phyloP scores from a whole-genome alignment of 2,329 filamentous ascomycete species.

The Botryotinia calthae region DNA sequence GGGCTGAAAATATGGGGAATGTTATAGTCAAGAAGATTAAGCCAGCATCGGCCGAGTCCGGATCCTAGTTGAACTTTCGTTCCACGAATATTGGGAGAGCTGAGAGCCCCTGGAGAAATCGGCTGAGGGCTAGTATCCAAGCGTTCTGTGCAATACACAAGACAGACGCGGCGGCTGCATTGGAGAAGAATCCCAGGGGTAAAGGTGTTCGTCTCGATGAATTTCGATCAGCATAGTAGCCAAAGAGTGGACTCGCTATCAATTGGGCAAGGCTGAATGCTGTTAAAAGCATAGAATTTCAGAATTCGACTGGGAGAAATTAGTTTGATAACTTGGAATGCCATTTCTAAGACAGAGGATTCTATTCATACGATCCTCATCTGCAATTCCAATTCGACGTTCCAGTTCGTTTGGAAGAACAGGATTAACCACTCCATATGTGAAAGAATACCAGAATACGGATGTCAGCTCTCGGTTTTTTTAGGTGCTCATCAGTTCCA shows the following conservation, averaged over 20 bases:
- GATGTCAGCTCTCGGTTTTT: not conserved
- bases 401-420: slow-evolving; percentile 66
- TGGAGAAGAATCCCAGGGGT: slow-evolving; percentile 52
- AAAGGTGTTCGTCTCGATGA: slow-evolving; percentile 60
- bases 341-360: not conserved
- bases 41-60: slow-evolving; percentile 52
- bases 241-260: slow-evolving; percentile 43
- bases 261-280: slow-evolving; percentile 66
- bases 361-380: slow-evolving; percentile 36
- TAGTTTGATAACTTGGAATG: not conserved
- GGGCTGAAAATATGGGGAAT: slow-evolving; percentile 57
- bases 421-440: slow-evolving; percentile 58
- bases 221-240: slow-evolving; percentile 52
- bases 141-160: slow-evolving; percentile 50
- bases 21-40: slow-evolving; percentile 58
- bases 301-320: slow-evolving; percentile 55
- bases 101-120: slow-evolving; percentile 40
- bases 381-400: slow-evolving; percentile 50
- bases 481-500: not conserved
- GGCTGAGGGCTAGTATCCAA: slow-evolving; percentile 12
- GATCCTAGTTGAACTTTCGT: slow-evolving; percentile 51
- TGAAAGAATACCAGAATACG: slow-evolving; percentile 51
- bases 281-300: slow-evolving; percentile 68
- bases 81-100: slow-evolving; percentile 54
- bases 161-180: slow-evolving; percentile 51